Percentiles rank a stretch among this genome's conserved stretches.
These are phyloP conservation scores for Citrus reticulata DNA, from an alignment of 345 rosid genomes.

Conservation along the genomic window DNA sequence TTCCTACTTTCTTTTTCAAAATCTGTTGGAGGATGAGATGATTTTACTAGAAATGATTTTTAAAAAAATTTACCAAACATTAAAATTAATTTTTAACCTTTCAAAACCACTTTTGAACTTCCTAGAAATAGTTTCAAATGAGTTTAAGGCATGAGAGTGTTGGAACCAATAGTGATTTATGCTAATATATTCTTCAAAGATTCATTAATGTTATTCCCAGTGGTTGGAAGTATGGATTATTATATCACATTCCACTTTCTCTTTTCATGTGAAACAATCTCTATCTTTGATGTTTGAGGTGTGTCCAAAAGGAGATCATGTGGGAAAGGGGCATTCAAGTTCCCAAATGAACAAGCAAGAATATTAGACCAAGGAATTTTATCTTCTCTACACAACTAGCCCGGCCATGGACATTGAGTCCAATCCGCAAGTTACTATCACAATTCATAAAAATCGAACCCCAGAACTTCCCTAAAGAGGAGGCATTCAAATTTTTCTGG, in stretches of 20 bases:
- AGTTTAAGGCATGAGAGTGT: background rate
- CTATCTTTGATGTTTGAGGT: background rate
- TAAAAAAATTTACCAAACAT: too few species aligned
- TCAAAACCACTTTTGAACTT: too few species aligned
- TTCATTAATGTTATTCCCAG: background rate
- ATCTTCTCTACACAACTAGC: background rate
- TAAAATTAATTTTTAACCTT: too few species aligned
- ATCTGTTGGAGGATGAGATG: too few species aligned
- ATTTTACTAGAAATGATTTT: too few species aligned
- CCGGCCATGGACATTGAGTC: background rate
- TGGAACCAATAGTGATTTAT: background rate
- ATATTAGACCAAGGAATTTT: background rate
- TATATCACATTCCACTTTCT: conserved; percentile 11
- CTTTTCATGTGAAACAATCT: conserved; percentile 7
- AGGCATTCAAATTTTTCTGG: conserved; percentile 33
- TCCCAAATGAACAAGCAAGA: background rate
- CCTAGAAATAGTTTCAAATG: too few species aligned
- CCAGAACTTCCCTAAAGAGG: conserved; percentile 22
- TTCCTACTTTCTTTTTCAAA: too few species aligned
- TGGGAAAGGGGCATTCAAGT: background rate
- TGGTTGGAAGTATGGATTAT: background rate
- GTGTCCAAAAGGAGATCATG: background rate
- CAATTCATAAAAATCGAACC: conserved; percentile 14
- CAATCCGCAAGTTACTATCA: background rate
- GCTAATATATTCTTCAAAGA: background rate